Evolutionary conservation across 2,329 filamentous ascomycete species (phyloP).

Genomic region (Aspergillus udagawae): DNA sequence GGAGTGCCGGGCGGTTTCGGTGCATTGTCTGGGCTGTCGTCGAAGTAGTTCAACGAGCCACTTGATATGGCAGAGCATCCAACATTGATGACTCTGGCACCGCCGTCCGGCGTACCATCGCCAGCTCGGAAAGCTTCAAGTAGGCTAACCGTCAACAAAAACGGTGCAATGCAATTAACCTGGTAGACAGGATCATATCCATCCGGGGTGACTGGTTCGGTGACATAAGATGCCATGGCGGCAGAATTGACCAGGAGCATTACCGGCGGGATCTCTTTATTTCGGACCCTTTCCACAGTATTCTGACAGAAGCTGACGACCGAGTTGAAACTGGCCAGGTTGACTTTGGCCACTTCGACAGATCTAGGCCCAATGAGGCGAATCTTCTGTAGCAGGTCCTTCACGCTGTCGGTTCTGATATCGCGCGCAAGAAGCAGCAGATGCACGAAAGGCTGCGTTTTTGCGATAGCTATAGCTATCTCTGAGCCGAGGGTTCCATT

Average conservation of each 20-base stretch:
- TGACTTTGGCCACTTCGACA: slow-evolving; percentile 27
- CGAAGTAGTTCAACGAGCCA: slow-evolving; percentile 32
- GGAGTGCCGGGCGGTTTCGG: slow-evolving; percentile 18
- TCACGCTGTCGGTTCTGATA: slow-evolving; percentile 26
- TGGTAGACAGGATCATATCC: slow-evolving; percentile 36
- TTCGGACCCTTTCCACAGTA: slow-evolving; percentile 31
- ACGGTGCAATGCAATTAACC: slow-evolving; percentile 34
- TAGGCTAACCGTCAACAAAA: slow-evolving; percentile 32
- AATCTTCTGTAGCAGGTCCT: slow-evolving; percentile 23
- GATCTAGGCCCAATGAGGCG: slow-evolving; percentile 32
- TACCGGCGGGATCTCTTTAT: slow-evolving; percentile 33
- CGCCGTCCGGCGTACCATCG: slow-evolving; percentile 25
- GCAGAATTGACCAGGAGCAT: slow-evolving; percentile 31
- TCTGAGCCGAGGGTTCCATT: slow-evolving; percentile 34
- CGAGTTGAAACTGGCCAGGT: slow-evolving; percentile 30
- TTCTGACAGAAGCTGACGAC: slow-evolving; percentile 27
- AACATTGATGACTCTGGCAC: slow-evolving; percentile 34
- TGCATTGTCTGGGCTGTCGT: slow-evolving; percentile 18
- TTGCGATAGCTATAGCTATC: slow-evolving; percentile 33
- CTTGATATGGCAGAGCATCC: slow-evolving; percentile 30
- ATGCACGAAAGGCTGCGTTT: slow-evolving; percentile 34
- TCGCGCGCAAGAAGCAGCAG: slow-evolving; percentile 30
- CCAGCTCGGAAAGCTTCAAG: slow-evolving; percentile 35
- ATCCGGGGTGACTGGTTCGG: slow-evolving; percentile 28
- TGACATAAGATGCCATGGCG: slow-evolving; percentile 29